Base-by-base conservation (phyloP, 2,329 filamentous ascomycete genomes). In the Rosellinia necatrix region DNA sequence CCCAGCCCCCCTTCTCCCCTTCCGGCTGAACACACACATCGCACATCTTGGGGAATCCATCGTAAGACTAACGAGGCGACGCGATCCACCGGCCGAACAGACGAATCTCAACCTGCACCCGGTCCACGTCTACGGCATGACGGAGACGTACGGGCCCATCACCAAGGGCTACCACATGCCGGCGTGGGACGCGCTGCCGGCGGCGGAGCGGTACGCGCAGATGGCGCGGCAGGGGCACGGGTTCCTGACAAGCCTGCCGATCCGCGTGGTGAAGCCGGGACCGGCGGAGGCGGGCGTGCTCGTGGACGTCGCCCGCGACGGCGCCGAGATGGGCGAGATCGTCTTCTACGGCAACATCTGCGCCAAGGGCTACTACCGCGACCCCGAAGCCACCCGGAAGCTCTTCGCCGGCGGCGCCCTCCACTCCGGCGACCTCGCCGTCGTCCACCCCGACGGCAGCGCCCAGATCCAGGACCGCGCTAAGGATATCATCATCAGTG, bases 401-500 rank as follows among this genome's bases (percentile, higher is more conserved):
- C 77, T 99, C 21, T 97, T 96, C 72, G 86, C 85, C 0, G 94
- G 94, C 6, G 92, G 92, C 3, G 91, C 87, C 17, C 76, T 92
- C 66, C 94, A 96, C 74, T 93, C 89, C 13, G 94, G 94, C 0
- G 94, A 99, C 72, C 74, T 99, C 44, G 94, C 94, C 1, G 92
- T 97, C 0, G 92, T 90, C 89, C 91, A 97, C 75, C 82, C 88
- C 0, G 94, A 97, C 70, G 92, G 93, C 1, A 89, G 90, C 55
- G 87, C 92, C 40, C 91, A 97, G 77, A 96, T 99, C 61, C 78
- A 96, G 56, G 94, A 99, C 74, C 83, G 94, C 17, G 90, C 91
- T 12, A 99, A 99, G 78, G 94, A 99, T 70, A 97, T 99, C 49
- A 99, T 99, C 68, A 99, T 99, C 61, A 96, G 90, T 49, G 90